These are phyloP conservation scores for Tricholoma flavovirens DNA, from an alignment of 768 basidiomycete genomes.

Conservation along the genomic window DNA sequence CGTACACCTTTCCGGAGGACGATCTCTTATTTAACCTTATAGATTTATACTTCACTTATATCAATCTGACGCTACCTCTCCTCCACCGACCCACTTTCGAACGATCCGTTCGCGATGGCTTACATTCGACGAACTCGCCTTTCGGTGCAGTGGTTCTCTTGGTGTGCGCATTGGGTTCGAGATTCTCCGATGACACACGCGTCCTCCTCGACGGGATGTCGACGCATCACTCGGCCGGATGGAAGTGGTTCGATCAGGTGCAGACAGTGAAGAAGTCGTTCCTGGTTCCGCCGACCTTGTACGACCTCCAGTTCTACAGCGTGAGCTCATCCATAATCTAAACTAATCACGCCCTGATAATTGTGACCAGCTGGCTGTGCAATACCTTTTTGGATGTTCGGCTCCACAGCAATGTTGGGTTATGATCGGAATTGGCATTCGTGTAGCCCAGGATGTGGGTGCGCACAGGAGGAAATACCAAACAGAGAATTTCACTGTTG, in stretches of 20 bases:
- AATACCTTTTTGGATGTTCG: conserved; percentile 51
- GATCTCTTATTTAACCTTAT: conserved; percentile 50
- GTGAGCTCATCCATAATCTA: conserved; percentile 28
- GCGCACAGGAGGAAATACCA: conserved; percentile 49
- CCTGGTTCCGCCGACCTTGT: conserved; percentile 59
- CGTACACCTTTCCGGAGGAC: conserved; percentile 42
- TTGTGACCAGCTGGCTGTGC: conserved; percentile 39
- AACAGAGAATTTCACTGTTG: conserved; percentile 33
- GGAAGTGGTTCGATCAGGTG: conserved; percentile 67
- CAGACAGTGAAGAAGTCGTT: conserved; percentile 58
- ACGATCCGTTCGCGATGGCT: conserved; percentile 36
- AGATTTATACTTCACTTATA: conserved; percentile 55
- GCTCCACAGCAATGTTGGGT: conserved; percentile 67
- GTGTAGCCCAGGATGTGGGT: conserved; percentile 74
- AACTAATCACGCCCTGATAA: neutral
- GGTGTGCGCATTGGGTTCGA: conserved; percentile 65
- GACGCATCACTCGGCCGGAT: conserved; percentile 45
- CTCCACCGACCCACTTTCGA: conserved; percentile 72
- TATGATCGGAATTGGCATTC: conserved; percentile 63
- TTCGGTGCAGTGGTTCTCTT: conserved; percentile 62
- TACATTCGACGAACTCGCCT: conserved; percentile 42
- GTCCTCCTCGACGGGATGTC: conserved; percentile 37
- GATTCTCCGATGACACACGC: conserved; percentile 52
- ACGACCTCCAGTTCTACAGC: conserved; percentile 68
- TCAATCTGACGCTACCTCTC: conserved; percentile 59